These are phyloP conservation scores for Rhodotorula sp. DNA, from an alignment of 1,284 basidiomycete genomes.

Conservation along the genomic window DNA sequence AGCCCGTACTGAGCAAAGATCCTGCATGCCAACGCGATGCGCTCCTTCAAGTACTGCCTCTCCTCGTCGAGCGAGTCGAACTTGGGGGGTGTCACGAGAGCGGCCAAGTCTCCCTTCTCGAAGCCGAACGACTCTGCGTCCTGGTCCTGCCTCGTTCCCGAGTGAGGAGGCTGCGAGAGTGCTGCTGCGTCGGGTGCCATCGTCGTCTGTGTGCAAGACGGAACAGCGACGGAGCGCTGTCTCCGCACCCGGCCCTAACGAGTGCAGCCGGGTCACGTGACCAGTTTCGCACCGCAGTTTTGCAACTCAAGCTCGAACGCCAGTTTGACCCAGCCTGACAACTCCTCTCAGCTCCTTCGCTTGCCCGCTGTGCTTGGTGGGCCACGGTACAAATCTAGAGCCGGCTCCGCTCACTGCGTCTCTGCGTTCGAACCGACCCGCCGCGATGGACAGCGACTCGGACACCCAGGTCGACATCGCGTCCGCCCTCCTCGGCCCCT, in stretches of 20 bases:
- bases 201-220: not conserved
- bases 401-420: no score
- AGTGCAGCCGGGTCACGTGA: no score
- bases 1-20: constrained; percentile 60
- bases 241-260: no score
- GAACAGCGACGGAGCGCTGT: not conserved
- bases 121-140: constrained; percentile 7
- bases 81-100: constrained; percentile 42
- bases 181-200: constrained; percentile 13
- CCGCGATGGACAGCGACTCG: constrained; percentile 16
- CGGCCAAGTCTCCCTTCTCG: constrained; percentile 14
- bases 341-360: no score
- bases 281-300: no score
- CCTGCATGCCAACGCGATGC: constrained; percentile 57
- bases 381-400: no score
- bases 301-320: no score
- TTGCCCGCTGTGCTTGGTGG: no score
- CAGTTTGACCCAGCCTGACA: no score
- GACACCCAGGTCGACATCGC: constrained; percentile 27
- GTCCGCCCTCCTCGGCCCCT: constrained; percentile 16
- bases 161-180: not conserved
- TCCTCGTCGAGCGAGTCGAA: constrained; percentile 55
- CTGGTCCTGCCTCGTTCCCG: not conserved
- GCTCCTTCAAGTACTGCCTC: constrained; percentile 57
- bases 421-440: no score